phyloP scores from a whole-genome alignment of 306 rosid genomes.

The Myrica gale region DNA sequence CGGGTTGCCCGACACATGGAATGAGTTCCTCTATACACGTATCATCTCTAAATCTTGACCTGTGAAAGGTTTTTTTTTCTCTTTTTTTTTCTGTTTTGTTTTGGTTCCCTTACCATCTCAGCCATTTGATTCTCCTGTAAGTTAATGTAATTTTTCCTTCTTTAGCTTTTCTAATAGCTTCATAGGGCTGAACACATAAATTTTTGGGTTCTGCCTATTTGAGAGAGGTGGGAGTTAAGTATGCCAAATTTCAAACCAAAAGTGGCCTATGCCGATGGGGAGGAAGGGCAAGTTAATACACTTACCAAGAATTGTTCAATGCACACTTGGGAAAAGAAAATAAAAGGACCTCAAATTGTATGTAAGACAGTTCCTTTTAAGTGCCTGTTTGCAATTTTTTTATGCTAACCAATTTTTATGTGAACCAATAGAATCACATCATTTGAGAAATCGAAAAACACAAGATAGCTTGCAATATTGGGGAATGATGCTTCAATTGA shows the following conservation, averaged over 20 bases:
- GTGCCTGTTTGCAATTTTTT: background rate
- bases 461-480: background rate
- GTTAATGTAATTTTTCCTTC: conserved; percentile 35
- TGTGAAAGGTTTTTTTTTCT: conserved; percentile 1
- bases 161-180: conserved; percentile 27
- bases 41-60: conserved; percentile 66
- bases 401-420: too few species aligned
- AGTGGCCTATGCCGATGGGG: background rate
- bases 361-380: conserved; percentile 10
- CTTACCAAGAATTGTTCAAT: conserved; percentile 35
- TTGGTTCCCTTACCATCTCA: conserved; percentile 19
- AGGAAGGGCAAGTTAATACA: conserved; percentile 7
- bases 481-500: background rate
- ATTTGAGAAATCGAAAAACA: background rate
- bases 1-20: conserved; percentile 94
- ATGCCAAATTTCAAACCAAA: conserved; percentile 24
- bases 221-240: conserved; percentile 13
- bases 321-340: conserved; percentile 25
- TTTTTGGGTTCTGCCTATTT: conserved; percentile 19
- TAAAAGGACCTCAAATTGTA: conserved; percentile 27
- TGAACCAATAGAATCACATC: background rate
- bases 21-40: conserved; percentile 72
- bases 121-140: conserved; percentile 23
- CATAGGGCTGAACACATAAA: conserved; percentile 32
- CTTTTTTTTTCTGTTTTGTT: background rate